Evolutionary conservation across 768 basidiomycete genomes (phyloP), one percentile per base, ranked within the genome.

Genomic region (Kondoa subrosea): DNA sequence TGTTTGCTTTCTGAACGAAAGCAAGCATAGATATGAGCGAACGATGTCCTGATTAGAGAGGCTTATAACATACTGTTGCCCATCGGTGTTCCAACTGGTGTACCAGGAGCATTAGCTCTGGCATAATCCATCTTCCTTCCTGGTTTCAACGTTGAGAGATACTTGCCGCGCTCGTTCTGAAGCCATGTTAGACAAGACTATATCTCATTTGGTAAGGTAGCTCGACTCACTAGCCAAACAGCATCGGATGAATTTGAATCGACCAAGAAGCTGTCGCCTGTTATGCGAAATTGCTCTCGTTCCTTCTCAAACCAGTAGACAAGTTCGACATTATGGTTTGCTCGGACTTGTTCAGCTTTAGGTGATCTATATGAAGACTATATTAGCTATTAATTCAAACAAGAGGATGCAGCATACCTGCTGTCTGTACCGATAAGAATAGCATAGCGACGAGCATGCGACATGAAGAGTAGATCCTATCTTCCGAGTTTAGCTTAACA

Each of bases 201-300:
- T n/a, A n/a, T n/a, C n/a, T n/a, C n/a, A n/a, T n/a, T n/a, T n/a
- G n/a, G n/a, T n/a, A n/a, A n/a, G n/a, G n/a, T n/a, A n/a, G n/a
- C n/a, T n/a, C n/a, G n/a, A n/a, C n/a, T n/a, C n/a, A n/a, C 12
- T 21, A 50, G 12, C 21, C 21, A 50, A 8, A 50, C 40, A 50
- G 40, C 40, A 21, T 50, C 40, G 8, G 40, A 50, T 21, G 25
- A 8, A 14, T 63, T 4, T 12, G 61, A 63, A 32, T 63, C 61
- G 26, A 63, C 61, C 14, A 31, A 31, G 61, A 63, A 63, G 61
- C 29, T 32, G 3, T 27, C 34, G 3, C 61, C 61, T 12, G 29
- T 16, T 27, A 63, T 63, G 29, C 61, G 61, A n/a, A 30, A 63
- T 32, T 63, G 61, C 61, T 63, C 61, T 33, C 33, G 29, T 63